Percentiles rank a stretch among this genome's conserved stretches.
Conservation (phyloP, 2,329 filamentous ascomycete genomes). For the Talaromyces sp. region DNA sequence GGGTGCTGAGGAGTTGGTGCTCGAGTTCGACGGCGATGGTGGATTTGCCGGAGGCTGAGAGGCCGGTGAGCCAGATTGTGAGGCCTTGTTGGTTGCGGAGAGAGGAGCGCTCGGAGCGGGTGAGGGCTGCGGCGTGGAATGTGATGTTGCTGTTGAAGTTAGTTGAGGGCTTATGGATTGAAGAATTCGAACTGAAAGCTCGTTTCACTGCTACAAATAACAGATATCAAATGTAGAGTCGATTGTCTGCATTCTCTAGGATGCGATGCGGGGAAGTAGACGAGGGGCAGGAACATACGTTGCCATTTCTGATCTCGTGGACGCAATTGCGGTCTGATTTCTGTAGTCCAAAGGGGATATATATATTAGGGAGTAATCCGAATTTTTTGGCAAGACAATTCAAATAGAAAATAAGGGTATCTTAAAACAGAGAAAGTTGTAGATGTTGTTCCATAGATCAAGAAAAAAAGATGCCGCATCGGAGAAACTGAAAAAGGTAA, state of each 20-base stretch:
- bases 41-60: slow-evolving; percentile 94
- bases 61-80: slow-evolving; percentile 96
- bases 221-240: not conserved
- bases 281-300: slow-evolving; percentile 21
- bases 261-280: slow-evolving; percentile 15
- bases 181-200: not conserved
- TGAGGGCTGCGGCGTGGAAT: slow-evolving; percentile 46
- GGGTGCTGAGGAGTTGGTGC: slow-evolving; percentile 76
- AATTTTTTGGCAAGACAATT: not conserved
- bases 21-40: slow-evolving; percentile 95
- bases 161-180: not conserved
- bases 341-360: not conserved
- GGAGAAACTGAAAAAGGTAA: slow-evolving; percentile 4
- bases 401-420: not conserved
- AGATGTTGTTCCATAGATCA: not conserved
- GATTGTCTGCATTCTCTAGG: not conserved
- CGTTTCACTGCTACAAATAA: not conserved
- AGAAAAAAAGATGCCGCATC: slow-evolving; percentile 10
- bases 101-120: slow-evolving; percentile 41
- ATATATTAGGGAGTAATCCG: too few species aligned
- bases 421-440: not conserved
- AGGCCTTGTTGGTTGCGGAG: slow-evolving; percentile 79
- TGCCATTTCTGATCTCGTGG: slow-evolving; percentile 15
- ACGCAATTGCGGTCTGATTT: not conserved
- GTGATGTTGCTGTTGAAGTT: slow-evolving; percentile 45